Percentiles rank a stretch among this genome's conserved stretches.
Conservation (phyloP, 371 early-diverging fungal genomes). For the Apophysomyces elegans region DNA sequence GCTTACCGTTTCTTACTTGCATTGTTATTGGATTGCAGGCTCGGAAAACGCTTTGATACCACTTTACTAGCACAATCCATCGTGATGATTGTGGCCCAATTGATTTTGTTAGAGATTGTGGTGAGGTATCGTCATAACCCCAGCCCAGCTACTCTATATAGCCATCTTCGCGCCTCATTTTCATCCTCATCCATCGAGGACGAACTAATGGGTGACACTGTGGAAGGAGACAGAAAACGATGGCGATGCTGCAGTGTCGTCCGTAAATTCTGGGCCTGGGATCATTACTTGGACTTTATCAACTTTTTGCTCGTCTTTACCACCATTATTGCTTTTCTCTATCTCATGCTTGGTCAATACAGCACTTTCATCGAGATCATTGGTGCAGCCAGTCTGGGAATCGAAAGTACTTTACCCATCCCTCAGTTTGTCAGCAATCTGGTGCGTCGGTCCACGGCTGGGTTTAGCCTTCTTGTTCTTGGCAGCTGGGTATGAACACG, state of each 20-base stretch:
- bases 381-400: slow-evolving; percentile 54
- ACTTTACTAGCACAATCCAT: slow-evolving; percentile 65
- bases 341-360: slow-evolving; percentile 40
- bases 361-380: slow-evolving; percentile 39
- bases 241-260: slow-evolving; percentile 18
- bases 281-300: slow-evolving; percentile 48
- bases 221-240: slow-evolving; percentile 13
- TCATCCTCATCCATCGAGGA: slow-evolving; percentile 19
- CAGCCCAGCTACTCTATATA: slow-evolving; percentile 24
- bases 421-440: slow-evolving; percentile 63
- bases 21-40: slow-evolving; percentile 27
- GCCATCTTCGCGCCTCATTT: slow-evolving; percentile 22
- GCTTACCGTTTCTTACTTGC: not conserved
- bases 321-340: slow-evolving; percentile 34
- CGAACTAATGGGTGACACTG: slow-evolving; percentile 11
- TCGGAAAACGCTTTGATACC: slow-evolving; percentile 62
- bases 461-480: slow-evolving; percentile 56
- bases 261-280: slow-evolving; percentile 45
- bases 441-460: slow-evolving; percentile 54
- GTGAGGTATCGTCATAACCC: slow-evolving; percentile 33
- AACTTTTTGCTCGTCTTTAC: slow-evolving; percentile 50
- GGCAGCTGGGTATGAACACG: slow-evolving; percentile 45
- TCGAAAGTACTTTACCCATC: slow-evolving; percentile 66
- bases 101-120: slow-evolving; percentile 54
- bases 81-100: slow-evolving; percentile 62